These are phyloP conservation scores for Danielia reshetovae DNA, from an alignment of 805 yeast species.

Conservation along the genomic window DNA sequence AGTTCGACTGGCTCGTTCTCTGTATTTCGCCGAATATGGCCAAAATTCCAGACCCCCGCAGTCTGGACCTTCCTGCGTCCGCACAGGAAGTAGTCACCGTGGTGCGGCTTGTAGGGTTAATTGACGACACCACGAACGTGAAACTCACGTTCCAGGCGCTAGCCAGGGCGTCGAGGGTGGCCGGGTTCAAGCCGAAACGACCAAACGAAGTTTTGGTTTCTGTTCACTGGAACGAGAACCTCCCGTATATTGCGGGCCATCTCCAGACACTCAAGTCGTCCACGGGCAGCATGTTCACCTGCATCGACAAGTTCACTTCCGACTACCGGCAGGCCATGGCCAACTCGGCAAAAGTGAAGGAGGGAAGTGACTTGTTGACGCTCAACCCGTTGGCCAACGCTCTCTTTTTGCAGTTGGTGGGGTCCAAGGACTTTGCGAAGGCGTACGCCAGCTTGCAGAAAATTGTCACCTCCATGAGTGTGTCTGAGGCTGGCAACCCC, in stretches of 20 bases:
- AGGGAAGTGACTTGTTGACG: conserved; percentile 36
- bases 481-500: conserved; percentile 1
- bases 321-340: conserved; percentile 34
- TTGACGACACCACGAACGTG: conserved; percentile 41
- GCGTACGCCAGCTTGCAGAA: conserved; percentile 42
- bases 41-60: conserved; percentile 22
- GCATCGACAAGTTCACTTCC: conserved; percentile 37
- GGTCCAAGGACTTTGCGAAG: conserved; percentile 42
- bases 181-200: conserved; percentile 4
- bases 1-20: conserved; percentile 35
- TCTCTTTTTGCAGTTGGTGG: conserved; percentile 51
- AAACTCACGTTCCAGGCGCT: conserved; percentile 49
- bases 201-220: conserved; percentile 26
- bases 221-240: conserved; percentile 21
- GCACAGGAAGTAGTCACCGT: conserved; percentile 33
- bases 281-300: conserved; percentile 23
- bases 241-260: conserved; percentile 14
- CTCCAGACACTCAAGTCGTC: conserved; percentile 17
- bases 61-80: conserved; percentile 5
- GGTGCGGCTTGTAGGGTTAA: conserved; percentile 45
- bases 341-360: conserved; percentile 8
- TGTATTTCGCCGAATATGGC: conserved; percentile 32
- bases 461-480: conserved; percentile 10
- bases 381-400: conserved; percentile 60
- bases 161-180: conserved; percentile 33